Conservation (phyloP, 352 stramenopile species). For the Phytophthora foliorum region DNA sequence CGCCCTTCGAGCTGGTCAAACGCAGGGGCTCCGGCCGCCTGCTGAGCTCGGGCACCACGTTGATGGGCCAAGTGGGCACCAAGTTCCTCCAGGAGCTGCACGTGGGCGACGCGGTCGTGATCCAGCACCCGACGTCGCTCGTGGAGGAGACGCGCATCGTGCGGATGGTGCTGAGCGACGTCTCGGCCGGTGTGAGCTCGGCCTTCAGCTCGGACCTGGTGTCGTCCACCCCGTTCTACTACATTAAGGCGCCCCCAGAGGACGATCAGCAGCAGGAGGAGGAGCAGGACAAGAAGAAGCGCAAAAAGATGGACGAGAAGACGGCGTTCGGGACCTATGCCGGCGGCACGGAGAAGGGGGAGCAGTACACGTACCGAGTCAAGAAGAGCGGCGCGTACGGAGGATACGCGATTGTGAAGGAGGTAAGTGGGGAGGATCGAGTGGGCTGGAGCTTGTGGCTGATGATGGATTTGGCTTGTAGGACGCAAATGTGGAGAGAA, state of each 20-base stretch:
- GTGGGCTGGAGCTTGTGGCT: neutral
- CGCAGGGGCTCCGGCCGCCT: conserved; percentile 81
- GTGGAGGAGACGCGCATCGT: conserved; percentile 91
- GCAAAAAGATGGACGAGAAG: conserved; percentile 61
- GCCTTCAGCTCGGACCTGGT: conserved; percentile 92
- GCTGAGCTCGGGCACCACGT: conserved; percentile 87
- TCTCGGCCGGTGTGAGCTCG: conserved; percentile 87
- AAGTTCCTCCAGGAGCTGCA: conserved; percentile 87
- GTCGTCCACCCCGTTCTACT: conserved; percentile 90
- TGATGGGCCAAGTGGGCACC: conserved; percentile 86
- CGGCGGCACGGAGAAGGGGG: conserved; percentile 79
- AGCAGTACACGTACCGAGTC: conserved; percentile 77
- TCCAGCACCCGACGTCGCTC: conserved; percentile 89
- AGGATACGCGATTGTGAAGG: conserved; percentile 90
- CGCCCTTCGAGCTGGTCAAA: conserved; percentile 83
- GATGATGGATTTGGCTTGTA: conserved; percentile 18
- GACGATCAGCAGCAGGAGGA: conserved; percentile 52
- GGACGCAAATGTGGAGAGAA: conserved; percentile 68
- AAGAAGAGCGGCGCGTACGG: conserved; percentile 88
- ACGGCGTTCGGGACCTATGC: conserved; percentile 91
- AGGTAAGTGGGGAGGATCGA: conserved; percentile 39
- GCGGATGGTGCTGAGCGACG: conserved; percentile 91
- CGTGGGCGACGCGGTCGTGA: conserved; percentile 87
- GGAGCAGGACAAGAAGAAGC: conserved; percentile 57
- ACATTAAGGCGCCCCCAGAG: conserved; percentile 86